A percentile compares a stretch with the other conserved stretches of the same genome.
phyloP scores from a whole-genome alignment of 305 asterid genomes.

The Fraxinus ornus region DNA sequence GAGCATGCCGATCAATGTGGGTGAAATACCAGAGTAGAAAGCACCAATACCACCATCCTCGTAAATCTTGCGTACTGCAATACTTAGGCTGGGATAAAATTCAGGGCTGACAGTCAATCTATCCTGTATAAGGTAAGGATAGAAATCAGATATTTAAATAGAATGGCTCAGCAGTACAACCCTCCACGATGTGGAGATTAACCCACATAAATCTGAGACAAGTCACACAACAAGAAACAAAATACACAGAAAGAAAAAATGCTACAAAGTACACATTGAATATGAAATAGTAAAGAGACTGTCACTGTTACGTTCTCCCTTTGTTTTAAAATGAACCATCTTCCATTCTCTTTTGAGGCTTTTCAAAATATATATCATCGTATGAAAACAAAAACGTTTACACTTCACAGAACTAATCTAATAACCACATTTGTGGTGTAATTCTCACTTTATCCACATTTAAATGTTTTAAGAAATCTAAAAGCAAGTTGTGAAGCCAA shows the following conservation, averaged over 20 bases:
- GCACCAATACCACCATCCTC: constrained; percentile 74
- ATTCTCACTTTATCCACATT: background rate
- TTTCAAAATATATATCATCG: background rate
- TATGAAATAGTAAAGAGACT: background rate
- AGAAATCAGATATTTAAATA: background rate
- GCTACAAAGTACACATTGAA: background rate
- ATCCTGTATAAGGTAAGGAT: constrained; percentile 55
- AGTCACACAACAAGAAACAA: background rate
- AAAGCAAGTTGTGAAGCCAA: background rate
- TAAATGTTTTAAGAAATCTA: background rate
- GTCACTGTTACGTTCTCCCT: background rate
- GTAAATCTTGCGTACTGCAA: constrained; percentile 67
- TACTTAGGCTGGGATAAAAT: constrained; percentile 63
- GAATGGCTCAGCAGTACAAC: background rate
- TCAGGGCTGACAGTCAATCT: constrained; percentile 82
- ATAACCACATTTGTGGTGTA: background rate
- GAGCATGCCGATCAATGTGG: constrained; percentile 94
- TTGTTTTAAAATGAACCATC: background rate
- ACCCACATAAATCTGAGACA: background rate
- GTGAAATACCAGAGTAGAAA: constrained; percentile 69
- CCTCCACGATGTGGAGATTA: background rate
- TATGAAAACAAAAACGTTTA: background rate
- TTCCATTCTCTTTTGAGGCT: background rate
- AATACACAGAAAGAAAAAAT: background rate
- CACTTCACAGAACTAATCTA: background rate